A percentile compares a stretch with the other conserved stretches of the same genome.
phyloP scores from a whole-genome alignment of 2,329 filamentous ascomycete genomes.

The Botrytis fragariae region DNA sequence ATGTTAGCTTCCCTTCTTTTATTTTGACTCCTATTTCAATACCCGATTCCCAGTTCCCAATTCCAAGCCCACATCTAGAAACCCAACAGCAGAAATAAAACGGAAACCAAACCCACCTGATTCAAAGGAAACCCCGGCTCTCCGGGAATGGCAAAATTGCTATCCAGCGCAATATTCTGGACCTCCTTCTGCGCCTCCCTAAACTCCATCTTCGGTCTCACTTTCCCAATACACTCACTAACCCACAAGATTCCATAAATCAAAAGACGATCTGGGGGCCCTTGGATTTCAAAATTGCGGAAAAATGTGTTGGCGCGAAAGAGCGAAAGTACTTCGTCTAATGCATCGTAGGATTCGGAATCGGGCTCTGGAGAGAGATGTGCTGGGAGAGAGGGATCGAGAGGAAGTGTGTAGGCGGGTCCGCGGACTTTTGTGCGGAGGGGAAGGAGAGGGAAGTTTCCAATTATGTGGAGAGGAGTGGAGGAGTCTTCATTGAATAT shows the following conservation, averaged over 20 bases:
- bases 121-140: constrained; percentile 92
- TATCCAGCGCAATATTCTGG: constrained; percentile 86
- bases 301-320: constrained; percentile 99
- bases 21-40: not conserved
- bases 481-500: constrained; percentile 85
- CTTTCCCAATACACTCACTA: constrained; percentile 84
- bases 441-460: constrained; percentile 92
- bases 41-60: not conserved
- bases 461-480: constrained; percentile 53
- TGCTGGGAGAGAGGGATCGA: constrained; percentile 44
- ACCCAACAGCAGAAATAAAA: not conserved
- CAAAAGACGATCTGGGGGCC: constrained; percentile 86
- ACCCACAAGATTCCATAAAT: constrained; percentile 97
- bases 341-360: constrained; percentile 89
- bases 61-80: not conserved
- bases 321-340: constrained; percentile 87
- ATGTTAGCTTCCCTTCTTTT: not conserved
- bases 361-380: constrained; percentile 69
- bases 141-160: constrained; percentile 89
- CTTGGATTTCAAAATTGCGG: constrained; percentile 99
- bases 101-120: constrained; percentile 55
- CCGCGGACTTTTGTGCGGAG: constrained; percentile 93
- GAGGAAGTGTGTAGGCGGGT: constrained; percentile 85
- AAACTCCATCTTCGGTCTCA: constrained; percentile 68
- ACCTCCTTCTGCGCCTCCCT: constrained; percentile 69